Evolutionary conservation across 148 eudicot genomes (phyloP), one percentile per base, ranked within the genome.

Genomic region (Rhododendron molle): DNA sequence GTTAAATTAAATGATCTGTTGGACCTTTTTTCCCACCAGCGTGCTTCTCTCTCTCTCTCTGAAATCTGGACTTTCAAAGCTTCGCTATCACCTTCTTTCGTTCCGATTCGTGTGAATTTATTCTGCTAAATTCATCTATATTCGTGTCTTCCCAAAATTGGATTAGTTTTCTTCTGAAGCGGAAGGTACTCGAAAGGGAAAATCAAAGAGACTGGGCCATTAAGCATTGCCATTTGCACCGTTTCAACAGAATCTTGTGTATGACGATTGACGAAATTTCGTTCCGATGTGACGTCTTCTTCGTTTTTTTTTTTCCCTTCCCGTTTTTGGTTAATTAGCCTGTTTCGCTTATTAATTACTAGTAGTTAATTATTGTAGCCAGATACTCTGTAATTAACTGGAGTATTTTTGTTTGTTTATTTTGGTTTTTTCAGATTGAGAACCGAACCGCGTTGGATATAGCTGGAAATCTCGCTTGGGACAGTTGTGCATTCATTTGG

Each of bases 401-500:
- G 21, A 38, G 46, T 83, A 28, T 21, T 83, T 18, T 83, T 9
- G 36, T 83, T 67, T 83, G 16, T 47, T 16, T 74, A 4, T 69
- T 40, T 23, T 54, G 2, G 14, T 18, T 58, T 16, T 80, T 58
- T 13, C 44, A 36, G 80, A 58, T 12, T 56, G 79, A 79, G 9
- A 20, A 84, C 52, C 26, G 83, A 49, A 78, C 71, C 23, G 62
- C 43, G 82, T 86, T 71, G 83, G 86, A 67, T 23, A 77, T 86
- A 86, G 88, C 88, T 87, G 88, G 85, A 65, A 1, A 46, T 28
- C 50, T 83, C 11, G 88, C 23, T 67, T 44, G 80, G 86, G 88
- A 87, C 86, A 83, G 86, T 78, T 78, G 88, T 83, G 83, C 44
- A 71, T 81, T 69, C 23, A 2, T 26, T 67, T 26, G 60, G 40